Percentiles rank a stretch among this genome's conserved stretches.
phyloP scores from a whole-genome alignment of 306 rosid genomes.

The Vicia faba region DNA sequence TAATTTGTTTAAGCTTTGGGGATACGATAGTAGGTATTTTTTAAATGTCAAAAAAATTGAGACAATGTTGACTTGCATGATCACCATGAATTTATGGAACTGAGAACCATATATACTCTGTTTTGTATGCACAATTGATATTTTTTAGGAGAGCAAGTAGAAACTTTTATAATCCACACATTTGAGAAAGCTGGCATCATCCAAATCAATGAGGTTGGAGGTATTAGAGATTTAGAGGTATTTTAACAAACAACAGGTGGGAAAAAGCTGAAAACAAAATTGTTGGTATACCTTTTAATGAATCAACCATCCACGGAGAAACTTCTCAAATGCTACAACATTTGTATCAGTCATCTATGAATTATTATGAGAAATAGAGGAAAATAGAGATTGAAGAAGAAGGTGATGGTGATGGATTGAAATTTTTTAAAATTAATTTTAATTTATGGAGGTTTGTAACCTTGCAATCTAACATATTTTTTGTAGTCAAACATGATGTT shows the following conservation, averaged over 20 bases:
- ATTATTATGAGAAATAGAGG: constrained; percentile 1
- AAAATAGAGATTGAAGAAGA: not conserved
- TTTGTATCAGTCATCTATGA: constrained; percentile 42
- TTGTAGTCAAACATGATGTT: too few relatives aligned
- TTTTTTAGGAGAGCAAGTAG: not conserved
- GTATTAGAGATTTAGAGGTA: too few relatives aligned
- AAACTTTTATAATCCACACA: too few relatives aligned
- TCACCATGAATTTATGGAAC: constrained; percentile 30
- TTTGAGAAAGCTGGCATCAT: too few relatives aligned
- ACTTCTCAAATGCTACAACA: constrained; percentile 49
- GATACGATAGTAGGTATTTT: constrained; percentile 7
- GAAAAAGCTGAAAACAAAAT: too few relatives aligned
- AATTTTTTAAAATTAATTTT: too few relatives aligned
- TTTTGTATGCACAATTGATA: constrained; percentile 26
- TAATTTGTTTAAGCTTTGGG: constrained; percentile 28
- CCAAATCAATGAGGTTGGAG: too few relatives aligned
- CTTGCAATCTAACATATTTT: too few relatives aligned
- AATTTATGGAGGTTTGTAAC: too few relatives aligned
- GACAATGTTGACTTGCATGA: constrained; percentile 13
- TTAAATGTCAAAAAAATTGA: constrained; percentile 17
- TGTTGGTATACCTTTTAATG: constrained; percentile 52
- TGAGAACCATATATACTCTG: constrained; percentile 5
- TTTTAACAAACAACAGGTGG: too few relatives aligned
- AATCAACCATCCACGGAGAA: constrained; percentile 61
- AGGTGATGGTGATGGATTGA: not conserved